Percentiles rank a stretch among this genome's conserved stretches.
Evolutionary conservation across 768 basidiomycete genomes (phyloP).

Genomic region (Lentinula boryana): DNA sequence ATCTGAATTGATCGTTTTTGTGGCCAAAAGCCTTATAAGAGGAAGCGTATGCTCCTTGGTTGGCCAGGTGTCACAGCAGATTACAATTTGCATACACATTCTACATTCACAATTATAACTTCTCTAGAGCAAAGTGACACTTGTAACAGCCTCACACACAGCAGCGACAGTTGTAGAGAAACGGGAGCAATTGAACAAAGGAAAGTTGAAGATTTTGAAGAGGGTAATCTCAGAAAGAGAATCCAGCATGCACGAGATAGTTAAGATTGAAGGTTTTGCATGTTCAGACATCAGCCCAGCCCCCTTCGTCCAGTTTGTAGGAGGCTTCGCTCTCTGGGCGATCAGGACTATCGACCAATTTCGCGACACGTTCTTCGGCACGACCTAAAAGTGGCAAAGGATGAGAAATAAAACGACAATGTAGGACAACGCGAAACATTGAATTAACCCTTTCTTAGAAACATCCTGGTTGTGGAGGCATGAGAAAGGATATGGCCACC

Average conservation of each 20-base stretch:
- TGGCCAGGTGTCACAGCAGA: background rate
- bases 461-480: slow-evolving; percentile 84
- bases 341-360: slow-evolving; percentile 86
- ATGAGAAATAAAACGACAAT: background rate
- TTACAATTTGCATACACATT: background rate
- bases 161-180: background rate
- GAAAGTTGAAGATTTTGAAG: background rate
- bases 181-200: background rate
- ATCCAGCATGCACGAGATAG: slow-evolving; percentile 26
- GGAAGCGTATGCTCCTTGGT: too few relatives aligned
- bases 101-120: background rate
- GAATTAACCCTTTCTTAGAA: slow-evolving; percentile 72
- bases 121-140: too few relatives aligned
- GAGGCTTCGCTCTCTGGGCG: slow-evolving; percentile 88
- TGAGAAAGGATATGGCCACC: slow-evolving; percentile 83
- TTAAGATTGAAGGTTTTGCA: slow-evolving; percentile 9
- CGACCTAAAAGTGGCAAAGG: slow-evolving; percentile 47
- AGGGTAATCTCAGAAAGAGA: background rate
- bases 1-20: too few relatives aligned
- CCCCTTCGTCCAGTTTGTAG: slow-evolving; percentile 87
- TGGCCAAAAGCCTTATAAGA: too few relatives aligned
- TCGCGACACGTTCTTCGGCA: slow-evolving; percentile 87
- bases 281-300: slow-evolving; percentile 84
- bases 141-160: background rate
- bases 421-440: background rate